Base-by-base conservation (phyloP, 441 rosid genomes). In the Theobroma grandiflorum region DNA sequence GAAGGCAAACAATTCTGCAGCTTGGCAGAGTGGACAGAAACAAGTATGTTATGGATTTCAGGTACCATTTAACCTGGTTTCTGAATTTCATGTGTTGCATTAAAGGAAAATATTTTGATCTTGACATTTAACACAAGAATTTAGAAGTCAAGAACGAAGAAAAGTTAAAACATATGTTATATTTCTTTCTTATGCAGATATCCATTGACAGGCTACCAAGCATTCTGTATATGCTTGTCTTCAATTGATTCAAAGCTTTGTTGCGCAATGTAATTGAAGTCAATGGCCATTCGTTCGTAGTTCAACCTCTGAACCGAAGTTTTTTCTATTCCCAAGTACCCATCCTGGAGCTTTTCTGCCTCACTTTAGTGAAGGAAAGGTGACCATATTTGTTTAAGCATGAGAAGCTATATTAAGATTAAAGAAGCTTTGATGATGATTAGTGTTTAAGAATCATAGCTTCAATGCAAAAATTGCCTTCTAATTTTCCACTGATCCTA, bases 201-300 rank as follows among this genome's bases (percentile, higher is more conserved):
- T 84, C 99, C 98, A 11, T 84, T 92, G 67, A 90, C 97, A 6
- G 98, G 96, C 67, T 96, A 89, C 84, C 98, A 94, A 82, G 95
- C 99, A 65, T 92, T 96, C 84, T 90, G 93, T 88, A 93, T 93
- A 69, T 91, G 99, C 83, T 89, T 94, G 87, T 95, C 97, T 85
- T 92, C 99, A 50, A 90, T 96, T 18, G 98, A 94, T 86, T 87
- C 98, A 8, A 96, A 94, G 87, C 94, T 94, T 26, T 96, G 99
- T 77, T 96, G 99, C 88, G 80, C 89, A 11, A 73, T 94, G 70
- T 94, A 82, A 87, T 75, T 78, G 50, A 59, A 74, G 35, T 22
- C 38, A 9, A 37, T 20, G 20, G 9, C 62, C 14, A 38, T 79
- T 55, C 67, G 82, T 76, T 45, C 2, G 69, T 67, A 57, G 89